Conservation (phyloP, 306 rosid genomes). For the Albizia julibrissin region DNA sequence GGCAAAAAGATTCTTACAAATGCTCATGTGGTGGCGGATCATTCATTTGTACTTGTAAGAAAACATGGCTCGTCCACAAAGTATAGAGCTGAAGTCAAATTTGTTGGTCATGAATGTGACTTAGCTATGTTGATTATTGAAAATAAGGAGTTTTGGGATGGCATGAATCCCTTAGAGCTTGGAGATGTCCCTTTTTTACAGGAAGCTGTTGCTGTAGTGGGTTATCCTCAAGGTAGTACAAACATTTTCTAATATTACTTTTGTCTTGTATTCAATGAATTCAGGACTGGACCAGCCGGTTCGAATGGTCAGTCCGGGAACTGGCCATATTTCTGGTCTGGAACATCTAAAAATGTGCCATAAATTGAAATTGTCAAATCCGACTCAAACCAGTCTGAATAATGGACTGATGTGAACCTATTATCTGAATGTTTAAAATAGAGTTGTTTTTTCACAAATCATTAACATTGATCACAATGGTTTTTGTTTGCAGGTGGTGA, state of each 20-base stretch:
- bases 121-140: conserved; percentile 73
- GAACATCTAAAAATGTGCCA: neutral
- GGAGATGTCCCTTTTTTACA: conserved; percentile 84
- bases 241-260: neutral
- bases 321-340: neutral
- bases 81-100: conserved; percentile 78
- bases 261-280: neutral
- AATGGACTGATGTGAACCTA: neutral
- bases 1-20: conserved; percentile 82
- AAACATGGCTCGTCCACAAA: conserved; percentile 91
- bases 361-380: neutral
- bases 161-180: conserved; percentile 63
- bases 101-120: conserved; percentile 94
- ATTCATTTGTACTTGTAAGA: conserved; percentile 84
- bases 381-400: neutral
- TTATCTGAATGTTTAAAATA: neutral
- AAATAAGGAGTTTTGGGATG: conserved; percentile 76
- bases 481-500: conserved; percentile 70
- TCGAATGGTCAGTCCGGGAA: neutral
- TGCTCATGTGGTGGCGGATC: conserved; percentile 95
- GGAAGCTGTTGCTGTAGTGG: conserved; percentile 92
- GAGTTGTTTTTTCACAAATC: neutral
- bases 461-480: neutral
- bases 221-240: conserved; percentile 85
- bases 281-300: neutral